Evolutionary conservation across 768 basidiomycete genomes (phyloP).

Genomic region (Crucibulum laeve): DNA sequence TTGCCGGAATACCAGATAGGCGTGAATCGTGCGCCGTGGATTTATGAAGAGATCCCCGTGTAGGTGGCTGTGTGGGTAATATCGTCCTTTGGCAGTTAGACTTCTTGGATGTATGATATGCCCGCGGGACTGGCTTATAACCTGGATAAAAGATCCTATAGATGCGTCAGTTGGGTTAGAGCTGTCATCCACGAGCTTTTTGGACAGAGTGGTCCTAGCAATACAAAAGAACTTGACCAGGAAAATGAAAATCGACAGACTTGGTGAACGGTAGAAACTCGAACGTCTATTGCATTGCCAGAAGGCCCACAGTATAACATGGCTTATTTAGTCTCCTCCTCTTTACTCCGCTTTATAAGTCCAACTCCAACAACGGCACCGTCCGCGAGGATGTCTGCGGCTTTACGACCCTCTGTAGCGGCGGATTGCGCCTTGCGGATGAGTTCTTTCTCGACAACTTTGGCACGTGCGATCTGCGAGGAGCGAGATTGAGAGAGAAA

Average conservation of each 20-base stretch:
- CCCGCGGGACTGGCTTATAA: too few species aligned
- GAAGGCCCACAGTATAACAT: neutral
- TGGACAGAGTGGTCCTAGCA: too few species aligned
- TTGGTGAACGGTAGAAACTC: too few species aligned
- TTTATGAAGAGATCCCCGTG: constrained; percentile 3
- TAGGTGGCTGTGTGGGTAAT: neutral
- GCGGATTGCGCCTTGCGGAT: constrained; percentile 61
- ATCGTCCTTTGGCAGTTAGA: neutral
- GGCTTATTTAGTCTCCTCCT: constrained; percentile 5
- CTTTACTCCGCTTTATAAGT: constrained; percentile 55
- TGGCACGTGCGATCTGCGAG: constrained; percentile 50
- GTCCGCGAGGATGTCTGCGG: constrained; percentile 66
- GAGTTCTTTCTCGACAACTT: constrained; percentile 68
- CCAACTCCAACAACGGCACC: constrained; percentile 76
- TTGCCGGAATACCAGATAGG: constrained; percentile 41
- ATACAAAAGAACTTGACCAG: too few species aligned
- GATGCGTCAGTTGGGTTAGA: too few species aligned
- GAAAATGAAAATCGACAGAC: too few species aligned
- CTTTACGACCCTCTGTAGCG: constrained; percentile 66
- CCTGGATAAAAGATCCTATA: too few species aligned
- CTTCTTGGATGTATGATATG: too few species aligned
- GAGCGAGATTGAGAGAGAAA: constrained; percentile 1
- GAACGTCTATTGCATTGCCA: neutral
- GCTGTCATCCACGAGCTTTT: too few species aligned
- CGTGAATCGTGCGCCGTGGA: constrained; percentile 31